Evolutionary conservation across 2,329 filamentous ascomycete species (phyloP).

Genomic region (Fusarium sp.): DNA sequence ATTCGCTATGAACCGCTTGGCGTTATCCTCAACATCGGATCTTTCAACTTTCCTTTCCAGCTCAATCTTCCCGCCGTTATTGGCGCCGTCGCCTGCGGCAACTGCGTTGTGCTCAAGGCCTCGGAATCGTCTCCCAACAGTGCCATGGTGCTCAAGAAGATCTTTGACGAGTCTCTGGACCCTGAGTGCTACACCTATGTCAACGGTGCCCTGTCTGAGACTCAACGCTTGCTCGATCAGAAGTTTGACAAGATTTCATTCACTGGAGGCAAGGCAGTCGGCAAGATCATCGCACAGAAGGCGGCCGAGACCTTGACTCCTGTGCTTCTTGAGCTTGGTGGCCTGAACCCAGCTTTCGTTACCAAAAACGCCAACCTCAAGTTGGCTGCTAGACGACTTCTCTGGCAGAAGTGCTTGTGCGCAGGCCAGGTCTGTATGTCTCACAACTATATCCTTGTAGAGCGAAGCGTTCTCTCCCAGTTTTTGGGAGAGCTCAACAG

Average conservation of each 20-base stretch:
- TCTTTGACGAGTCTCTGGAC: constrained; percentile 84
- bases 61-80: constrained; percentile 84
- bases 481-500: constrained; percentile 83
- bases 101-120: constrained; percentile 91
- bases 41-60: constrained; percentile 95
- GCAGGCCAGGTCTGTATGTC: constrained; percentile 93
- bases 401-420: constrained; percentile 91
- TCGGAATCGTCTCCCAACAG: constrained; percentile 84
- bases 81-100: constrained; percentile 93
- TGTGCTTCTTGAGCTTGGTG: constrained; percentile 90
- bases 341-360: constrained; percentile 91
- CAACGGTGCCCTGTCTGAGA: constrained; percentile 86
- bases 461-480: constrained; percentile 77
- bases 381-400: constrained; percentile 84
- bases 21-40: constrained; percentile 85
- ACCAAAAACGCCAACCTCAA: constrained; percentile 85
- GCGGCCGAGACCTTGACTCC: constrained; percentile 92
- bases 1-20: constrained; percentile 92
- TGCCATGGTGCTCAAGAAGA: constrained; percentile 83
- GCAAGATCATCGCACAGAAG: constrained; percentile 89
- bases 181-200: constrained; percentile 81
- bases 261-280: constrained; percentile 84
- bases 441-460: constrained; percentile 92
- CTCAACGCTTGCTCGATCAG: constrained; percentile 84
- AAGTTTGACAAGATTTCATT: constrained; percentile 99